Evolutionary conservation across 495 filamentous ascomycete species (phyloP).

Genomic region (Aspergillus kassunensis): DNA sequence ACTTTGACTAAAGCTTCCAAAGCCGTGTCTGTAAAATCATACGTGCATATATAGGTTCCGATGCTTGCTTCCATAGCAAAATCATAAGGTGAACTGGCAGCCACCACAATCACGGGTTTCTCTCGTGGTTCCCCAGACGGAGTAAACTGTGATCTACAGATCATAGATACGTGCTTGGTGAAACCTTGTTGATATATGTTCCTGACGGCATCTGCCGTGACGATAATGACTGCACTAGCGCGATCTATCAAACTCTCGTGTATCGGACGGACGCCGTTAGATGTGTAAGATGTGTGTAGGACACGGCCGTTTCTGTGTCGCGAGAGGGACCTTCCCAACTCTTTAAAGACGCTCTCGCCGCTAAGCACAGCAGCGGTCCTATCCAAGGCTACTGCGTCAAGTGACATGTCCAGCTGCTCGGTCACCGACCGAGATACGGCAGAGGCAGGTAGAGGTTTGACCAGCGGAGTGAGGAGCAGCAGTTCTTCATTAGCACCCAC

Average conservation of each 20-base stretch:
- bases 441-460: conserved; percentile 82
- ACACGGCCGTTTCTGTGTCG: conserved; percentile 77
- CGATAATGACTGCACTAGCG: conserved; percentile 77
- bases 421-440: conserved; percentile 57
- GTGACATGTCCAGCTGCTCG: conserved; percentile 46
- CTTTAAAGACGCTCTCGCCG: conserved; percentile 82
- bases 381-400: conserved; percentile 56
- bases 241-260: conserved; percentile 87
- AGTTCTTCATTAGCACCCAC: conserved; percentile 80
- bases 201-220: conserved; percentile 85
- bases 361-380: conserved; percentile 67
- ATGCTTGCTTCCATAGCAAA: conserved; percentile 89
- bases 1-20: conserved; percentile 77
- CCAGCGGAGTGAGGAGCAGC: conserved; percentile 74
- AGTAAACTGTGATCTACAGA: conserved; percentile 69
- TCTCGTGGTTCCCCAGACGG: conserved; percentile 52
- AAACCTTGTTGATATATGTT: conserved; percentile 90
- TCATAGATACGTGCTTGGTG: conserved; percentile 90
- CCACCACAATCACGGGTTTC: conserved; percentile 75
- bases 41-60: conserved; percentile 86
- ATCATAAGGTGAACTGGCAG: conserved; percentile 88
- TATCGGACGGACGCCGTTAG: conserved; percentile 81
- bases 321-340: conserved; percentile 75
- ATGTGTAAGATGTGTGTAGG: conserved; percentile 86
- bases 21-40: conserved; percentile 89